These are phyloP conservation scores for Globisporangium canariense DNA, from an alignment of 352 stramenopile genomes.

Conservation along the genomic window DNA sequence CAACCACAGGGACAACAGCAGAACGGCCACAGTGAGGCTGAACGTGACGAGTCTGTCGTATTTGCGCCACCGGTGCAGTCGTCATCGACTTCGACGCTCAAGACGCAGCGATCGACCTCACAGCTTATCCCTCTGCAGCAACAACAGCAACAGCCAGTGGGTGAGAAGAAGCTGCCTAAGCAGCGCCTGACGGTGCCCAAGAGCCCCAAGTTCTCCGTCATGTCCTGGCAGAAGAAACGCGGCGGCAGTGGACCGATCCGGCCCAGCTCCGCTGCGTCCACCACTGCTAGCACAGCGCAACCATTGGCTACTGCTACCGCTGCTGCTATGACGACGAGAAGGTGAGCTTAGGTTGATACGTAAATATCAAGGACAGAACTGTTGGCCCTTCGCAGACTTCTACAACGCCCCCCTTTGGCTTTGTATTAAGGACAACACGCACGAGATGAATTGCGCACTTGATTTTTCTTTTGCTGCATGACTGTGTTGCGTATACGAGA, in stretches of 20 bases:
- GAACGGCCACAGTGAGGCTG: neutral
- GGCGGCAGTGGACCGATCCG: conserved; percentile 3
- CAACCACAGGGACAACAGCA: conserved; percentile 14
- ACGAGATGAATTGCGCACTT: neutral
- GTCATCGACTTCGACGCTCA: conserved; percentile 16
- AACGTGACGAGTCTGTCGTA: conserved; percentile 1
- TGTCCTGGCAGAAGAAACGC: conserved; percentile 82
- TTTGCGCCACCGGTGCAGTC: conserved; percentile 16
- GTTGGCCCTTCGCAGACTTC: no score
- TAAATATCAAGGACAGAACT: no score
- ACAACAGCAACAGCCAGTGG: conserved; percentile 4
- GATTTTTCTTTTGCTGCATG: neutral
- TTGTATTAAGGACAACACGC: neutral
- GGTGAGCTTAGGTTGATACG: neutral
- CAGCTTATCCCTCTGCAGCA: conserved; percentile 22
- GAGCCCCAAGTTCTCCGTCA: conserved; percentile 83
- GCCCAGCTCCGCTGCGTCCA: conserved; percentile 7
- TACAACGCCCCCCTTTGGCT: no score
- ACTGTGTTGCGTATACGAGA: neutral
- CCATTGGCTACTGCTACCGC: neutral
- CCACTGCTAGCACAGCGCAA: neutral
- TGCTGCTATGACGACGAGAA: neutral
- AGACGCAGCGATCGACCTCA: conserved; percentile 33
- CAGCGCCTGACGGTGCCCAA: conserved; percentile 70
- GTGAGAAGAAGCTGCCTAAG: conserved; percentile 25